These are phyloP conservation scores for Carex kokanica DNA, from an alignment of 176 grass and related monocot species.

Conservation along the genomic window DNA sequence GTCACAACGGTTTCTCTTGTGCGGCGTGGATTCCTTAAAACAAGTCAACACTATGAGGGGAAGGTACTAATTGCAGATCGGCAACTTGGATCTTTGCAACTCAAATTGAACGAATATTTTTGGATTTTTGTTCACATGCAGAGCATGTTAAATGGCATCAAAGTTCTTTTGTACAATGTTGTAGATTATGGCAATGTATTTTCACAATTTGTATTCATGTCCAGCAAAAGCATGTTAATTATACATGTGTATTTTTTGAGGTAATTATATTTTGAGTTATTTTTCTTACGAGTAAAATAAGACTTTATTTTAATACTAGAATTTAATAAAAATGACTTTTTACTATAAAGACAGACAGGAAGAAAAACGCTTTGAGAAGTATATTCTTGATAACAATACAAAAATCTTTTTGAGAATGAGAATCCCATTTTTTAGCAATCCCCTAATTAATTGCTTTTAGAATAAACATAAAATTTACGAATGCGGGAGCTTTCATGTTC, in stretches of 20 bases:
- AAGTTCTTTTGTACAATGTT: background rate
- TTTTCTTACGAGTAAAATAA: background rate
- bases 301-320: background rate
- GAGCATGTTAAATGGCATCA: background rate
- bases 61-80: background rate
- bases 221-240: background rate
- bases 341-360: no score
- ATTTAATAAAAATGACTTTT: background rate
- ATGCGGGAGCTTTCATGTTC: background rate
- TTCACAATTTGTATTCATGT: background rate
- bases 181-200: background rate
- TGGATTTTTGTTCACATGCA: background rate
- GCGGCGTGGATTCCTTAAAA: slow-evolving; percentile 27
- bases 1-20: background rate
- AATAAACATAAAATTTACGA: background rate
- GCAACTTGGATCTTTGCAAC: background rate
- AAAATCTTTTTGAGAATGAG: no score
- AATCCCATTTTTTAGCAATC: no score
- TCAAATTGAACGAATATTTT: slow-evolving; percentile 4
- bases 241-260: background rate
- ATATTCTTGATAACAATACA: no score
- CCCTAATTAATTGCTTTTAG: background rate
- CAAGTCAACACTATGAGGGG: slow-evolving; percentile 21
- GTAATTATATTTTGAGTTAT: no score
- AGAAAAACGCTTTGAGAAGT: no score